Evolutionary conservation across 192 early-diverging fungal genomes (phyloP).

Genomic region (Backusella liffmaniae): DNA sequence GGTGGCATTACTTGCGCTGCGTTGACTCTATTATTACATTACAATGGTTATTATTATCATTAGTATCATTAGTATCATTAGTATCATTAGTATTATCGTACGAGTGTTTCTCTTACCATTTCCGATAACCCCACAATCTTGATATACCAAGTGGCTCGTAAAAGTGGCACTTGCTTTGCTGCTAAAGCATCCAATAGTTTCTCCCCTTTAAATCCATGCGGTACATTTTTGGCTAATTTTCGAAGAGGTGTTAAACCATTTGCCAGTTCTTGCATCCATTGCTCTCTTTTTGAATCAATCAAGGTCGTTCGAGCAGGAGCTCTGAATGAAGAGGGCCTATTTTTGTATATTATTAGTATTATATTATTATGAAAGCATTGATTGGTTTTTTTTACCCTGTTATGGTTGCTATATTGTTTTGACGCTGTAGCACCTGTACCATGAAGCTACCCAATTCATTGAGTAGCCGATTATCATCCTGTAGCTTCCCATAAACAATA

Average conservation of each 20-base stretch:
- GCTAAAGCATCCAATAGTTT: conserved; percentile 58
- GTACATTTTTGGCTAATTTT: conserved; percentile 48
- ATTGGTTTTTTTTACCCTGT: conserved; percentile 23
- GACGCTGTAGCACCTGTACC: conserved; percentile 41
- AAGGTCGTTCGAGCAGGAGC: conserved; percentile 44
- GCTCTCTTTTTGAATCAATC: conserved; percentile 47
- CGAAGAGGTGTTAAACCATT: conserved; percentile 39
- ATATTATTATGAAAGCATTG: neutral
- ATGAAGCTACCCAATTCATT: conserved; percentile 49
- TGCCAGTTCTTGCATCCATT: conserved; percentile 53
- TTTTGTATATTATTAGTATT: neutral
- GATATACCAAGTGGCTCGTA: conserved; percentile 70
- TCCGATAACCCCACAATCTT: conserved; percentile 65
- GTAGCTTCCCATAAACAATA: conserved; percentile 45
- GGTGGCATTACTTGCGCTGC: conserved; percentile 22
- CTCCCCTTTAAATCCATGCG: conserved; percentile 61
- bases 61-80: neutral
- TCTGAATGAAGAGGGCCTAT: conserved; percentile 48
- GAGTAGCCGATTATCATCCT: conserved; percentile 47
- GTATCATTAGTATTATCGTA: neutral
- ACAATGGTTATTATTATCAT: neutral
- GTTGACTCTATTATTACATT: conserved; percentile 13
- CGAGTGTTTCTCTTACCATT: conserved; percentile 35
- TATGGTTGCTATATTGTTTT: conserved; percentile 26
- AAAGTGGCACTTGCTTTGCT: conserved; percentile 53